Percentiles rank a stretch among this genome's conserved stretches.
Evolutionary conservation across 2,329 filamentous ascomycete species (phyloP).

Genomic region (Penicillium capsulatum): DNA sequence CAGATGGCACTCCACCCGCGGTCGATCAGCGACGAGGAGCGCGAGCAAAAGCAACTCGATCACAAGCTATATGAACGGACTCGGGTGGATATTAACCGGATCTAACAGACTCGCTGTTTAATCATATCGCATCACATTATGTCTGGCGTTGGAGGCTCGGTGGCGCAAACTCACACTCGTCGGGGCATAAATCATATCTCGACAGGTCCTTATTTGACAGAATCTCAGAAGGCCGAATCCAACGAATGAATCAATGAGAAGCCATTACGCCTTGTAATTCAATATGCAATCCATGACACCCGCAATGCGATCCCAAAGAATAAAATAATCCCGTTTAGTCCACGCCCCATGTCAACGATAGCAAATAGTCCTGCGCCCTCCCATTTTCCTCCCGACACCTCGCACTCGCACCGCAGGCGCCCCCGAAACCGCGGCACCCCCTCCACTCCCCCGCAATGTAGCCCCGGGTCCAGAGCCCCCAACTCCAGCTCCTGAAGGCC

Average conservation of each 20-base stretch:
- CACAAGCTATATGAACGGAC: constrained; percentile 79
- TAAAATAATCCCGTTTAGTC: constrained; percentile 1
- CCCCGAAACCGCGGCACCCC: constrained; percentile 17
- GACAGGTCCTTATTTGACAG: no score
- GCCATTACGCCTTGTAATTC: not conserved
- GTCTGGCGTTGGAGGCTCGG: constrained; percentile 21
- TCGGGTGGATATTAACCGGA: constrained; percentile 80
- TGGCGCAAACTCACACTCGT: no score
- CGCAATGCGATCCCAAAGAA: constrained; percentile 4
- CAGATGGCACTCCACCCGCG: constrained; percentile 71
- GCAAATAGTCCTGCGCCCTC: constrained; percentile 36
- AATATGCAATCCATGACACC: constrained; percentile 3
- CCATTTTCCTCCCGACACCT: constrained; percentile 35
- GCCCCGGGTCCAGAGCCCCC: constrained; percentile 15
- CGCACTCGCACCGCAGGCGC: constrained; percentile 24
- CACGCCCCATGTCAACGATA: constrained; percentile 27
- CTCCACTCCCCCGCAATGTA: constrained; percentile 18
- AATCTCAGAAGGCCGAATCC: not conserved
- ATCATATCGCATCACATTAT: constrained; percentile 22
- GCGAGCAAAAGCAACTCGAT: constrained; percentile 55
- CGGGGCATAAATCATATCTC: no score
- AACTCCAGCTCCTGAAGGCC: constrained; percentile 22
- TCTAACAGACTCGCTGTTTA: constrained; percentile 45
- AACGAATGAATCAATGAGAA: constrained; percentile 16
- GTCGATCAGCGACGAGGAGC: constrained; percentile 55